A percentile compares a stretch with the other conserved stretches of the same genome.
phyloP scores from a whole-genome alignment of 1,284 basidiomycete genomes.

The Schizophyllum commune region DNA sequence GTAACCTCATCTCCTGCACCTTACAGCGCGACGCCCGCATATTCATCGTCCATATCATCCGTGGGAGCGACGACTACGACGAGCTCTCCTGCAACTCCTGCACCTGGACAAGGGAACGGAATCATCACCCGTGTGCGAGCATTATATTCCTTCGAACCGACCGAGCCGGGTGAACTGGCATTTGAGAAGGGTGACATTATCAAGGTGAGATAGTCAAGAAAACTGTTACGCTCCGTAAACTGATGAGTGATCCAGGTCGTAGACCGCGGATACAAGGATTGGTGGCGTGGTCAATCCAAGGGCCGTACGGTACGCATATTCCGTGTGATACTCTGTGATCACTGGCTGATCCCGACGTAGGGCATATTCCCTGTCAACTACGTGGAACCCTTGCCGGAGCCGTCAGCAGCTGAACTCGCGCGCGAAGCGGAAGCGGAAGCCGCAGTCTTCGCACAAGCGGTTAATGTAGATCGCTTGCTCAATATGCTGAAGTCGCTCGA shows the following conservation, averaged over 20 bases:
- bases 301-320: slow-evolving; percentile 51
- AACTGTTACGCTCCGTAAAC: background rate
- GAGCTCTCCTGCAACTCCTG: slow-evolving; percentile 12
- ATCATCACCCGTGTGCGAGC: slow-evolving; percentile 83
- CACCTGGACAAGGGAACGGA: slow-evolving; percentile 24
- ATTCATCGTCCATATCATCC: background rate
- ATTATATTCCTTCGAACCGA: slow-evolving; percentile 84
- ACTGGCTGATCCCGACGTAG: background rate
- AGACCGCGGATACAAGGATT: slow-evolving; percentile 93
- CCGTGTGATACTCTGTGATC: background rate
- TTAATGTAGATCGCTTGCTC: slow-evolving; percentile 84
- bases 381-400: slow-evolving; percentile 89
- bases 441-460: slow-evolving; percentile 76
- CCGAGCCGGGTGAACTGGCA: slow-evolving; percentile 85
- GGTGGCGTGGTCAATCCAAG: slow-evolving; percentile 95
- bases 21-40: slow-evolving; percentile 6
- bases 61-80: background rate
- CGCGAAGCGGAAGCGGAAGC: slow-evolving; percentile 88
- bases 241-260: slow-evolving; percentile 78
- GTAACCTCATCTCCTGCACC: slow-evolving; percentile 16
- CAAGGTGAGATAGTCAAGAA: slow-evolving; percentile 51
- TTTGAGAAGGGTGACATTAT: slow-evolving; percentile 95
- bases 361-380: slow-evolving; percentile 99
- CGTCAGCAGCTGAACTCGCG: slow-evolving; percentile 71
- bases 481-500: slow-evolving; percentile 77